Conservation (phyloP, 1,284 basidiomycete species). For the Apiotrichum laibachii region DNA sequence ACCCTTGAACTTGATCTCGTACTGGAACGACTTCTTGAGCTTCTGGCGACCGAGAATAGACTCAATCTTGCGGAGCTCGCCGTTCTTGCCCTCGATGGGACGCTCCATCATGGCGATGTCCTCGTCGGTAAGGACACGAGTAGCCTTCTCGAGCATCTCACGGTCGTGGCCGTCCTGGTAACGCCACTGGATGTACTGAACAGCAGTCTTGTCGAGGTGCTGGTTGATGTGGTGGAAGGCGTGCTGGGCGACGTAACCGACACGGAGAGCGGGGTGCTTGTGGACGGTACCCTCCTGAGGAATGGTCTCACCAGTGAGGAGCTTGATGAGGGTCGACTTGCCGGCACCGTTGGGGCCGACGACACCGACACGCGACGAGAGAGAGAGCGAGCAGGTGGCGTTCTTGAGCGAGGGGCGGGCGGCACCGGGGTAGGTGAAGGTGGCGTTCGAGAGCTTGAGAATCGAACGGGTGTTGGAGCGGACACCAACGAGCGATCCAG, state of each 20-base stretch:
- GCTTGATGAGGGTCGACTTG: conserved; percentile 76
- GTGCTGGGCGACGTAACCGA: conserved; percentile 98
- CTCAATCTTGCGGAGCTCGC: conserved; percentile 85
- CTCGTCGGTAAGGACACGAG: conserved; percentile 83
- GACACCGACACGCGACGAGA: conserved; percentile 89
- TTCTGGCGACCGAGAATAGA: conserved; percentile 90
- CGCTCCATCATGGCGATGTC: conserved; percentile 78
- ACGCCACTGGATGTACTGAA: conserved; percentile 97
- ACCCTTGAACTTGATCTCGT: conserved; percentile 96
- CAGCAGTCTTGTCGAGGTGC: conserved; percentile 91
- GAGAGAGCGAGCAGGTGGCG: conserved; percentile 86
- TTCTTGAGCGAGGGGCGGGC: conserved; percentile 76
- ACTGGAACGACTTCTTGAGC: conserved; percentile 92
- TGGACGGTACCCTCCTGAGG: conserved; percentile 92
- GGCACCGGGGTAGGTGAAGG: conserved; percentile 92
- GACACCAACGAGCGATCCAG: conserved; percentile 95
- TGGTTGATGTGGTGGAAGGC: conserved; percentile 94
- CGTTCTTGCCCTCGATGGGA: conserved; percentile 89
- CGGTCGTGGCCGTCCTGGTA: conserved; percentile 99
- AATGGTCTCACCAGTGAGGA: conserved; percentile 90
- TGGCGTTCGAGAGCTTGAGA: conserved; percentile 86
- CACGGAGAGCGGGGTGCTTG: conserved; percentile 92
- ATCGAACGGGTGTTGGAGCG: conserved; percentile 95
- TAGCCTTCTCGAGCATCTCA: conserved; percentile 88
- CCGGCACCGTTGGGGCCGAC: conserved; percentile 97